phyloP scores from a whole-genome alignment of 345 rosid genomes.

The Alliaria petiolata region DNA sequence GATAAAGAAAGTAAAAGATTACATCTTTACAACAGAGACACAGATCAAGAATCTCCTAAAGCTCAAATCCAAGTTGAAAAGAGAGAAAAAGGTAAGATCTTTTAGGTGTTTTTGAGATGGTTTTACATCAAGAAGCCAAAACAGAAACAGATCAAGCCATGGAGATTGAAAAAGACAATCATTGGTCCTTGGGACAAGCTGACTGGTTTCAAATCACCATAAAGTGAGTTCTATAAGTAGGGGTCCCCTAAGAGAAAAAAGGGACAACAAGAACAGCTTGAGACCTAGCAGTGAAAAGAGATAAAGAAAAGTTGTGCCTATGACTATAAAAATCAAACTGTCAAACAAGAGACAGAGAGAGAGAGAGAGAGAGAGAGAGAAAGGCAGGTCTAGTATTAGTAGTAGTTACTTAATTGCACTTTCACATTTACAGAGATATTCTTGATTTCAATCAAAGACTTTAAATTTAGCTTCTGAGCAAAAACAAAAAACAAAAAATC shows the following conservation, averaged over 20 bases:
- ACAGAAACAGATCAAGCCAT: conserved; percentile 44
- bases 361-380: neutral
- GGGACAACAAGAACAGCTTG: conserved; percentile 29
- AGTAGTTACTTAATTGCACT: conserved; percentile 6
- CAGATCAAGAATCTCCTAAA: conserved; percentile 29
- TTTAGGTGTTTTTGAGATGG: too few species aligned
- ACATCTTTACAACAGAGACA: conserved; percentile 49
- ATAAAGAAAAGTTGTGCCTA: conserved; percentile 26
- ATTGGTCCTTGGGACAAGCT: conserved; percentile 34
- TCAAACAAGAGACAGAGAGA: conserved; percentile 4
- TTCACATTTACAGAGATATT: conserved; percentile 28
- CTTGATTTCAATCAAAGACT: conserved; percentile 19
- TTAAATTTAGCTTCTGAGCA: neutral
- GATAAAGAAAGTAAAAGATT: conserved; percentile 24
- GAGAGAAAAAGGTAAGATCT: neutral
- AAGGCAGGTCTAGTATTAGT: conserved; percentile 3
- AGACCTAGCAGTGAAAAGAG: conserved; percentile 29
- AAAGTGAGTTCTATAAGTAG: conserved; percentile 10
- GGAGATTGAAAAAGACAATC: conserved; percentile 32
- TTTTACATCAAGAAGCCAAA: conserved; percentile 2
- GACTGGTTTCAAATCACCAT: conserved; percentile 13
- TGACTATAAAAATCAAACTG: conserved; percentile 20
- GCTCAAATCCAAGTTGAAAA: neutral
- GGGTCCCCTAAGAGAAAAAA: conserved; percentile 31
- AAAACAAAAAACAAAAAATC: too few species aligned